These are phyloP conservation scores for Huiozyma naganishii DNA, from an alignment of 805 yeast species.

Conservation along the genomic window DNA sequence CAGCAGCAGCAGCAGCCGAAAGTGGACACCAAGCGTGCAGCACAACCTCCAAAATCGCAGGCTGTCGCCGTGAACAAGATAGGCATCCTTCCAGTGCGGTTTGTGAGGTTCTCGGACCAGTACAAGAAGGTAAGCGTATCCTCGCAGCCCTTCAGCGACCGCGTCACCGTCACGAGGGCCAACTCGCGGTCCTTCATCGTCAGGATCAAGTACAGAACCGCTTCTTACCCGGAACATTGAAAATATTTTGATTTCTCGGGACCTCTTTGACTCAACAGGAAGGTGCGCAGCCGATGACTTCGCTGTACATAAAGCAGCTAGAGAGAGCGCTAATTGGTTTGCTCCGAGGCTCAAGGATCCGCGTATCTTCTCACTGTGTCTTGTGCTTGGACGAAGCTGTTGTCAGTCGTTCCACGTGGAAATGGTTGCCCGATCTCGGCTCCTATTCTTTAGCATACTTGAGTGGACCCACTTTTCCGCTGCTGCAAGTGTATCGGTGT, in stretches of 20 bases:
- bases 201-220: constrained; percentile 10
- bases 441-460: too few species aligned
- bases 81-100: constrained; percentile 30
- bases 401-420: too few species aligned
- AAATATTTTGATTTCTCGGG: not conserved
- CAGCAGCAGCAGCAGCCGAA: constrained; percentile 2
- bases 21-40: constrained; percentile 7
- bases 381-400: too few species aligned
- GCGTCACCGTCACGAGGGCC: constrained; percentile 20
- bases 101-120: constrained; percentile 31
- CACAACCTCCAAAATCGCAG: not conserved
- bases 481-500: too few species aligned
- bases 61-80: constrained; percentile 11
- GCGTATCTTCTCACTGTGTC: too few species aligned
- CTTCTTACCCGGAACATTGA: constrained; percentile 3
- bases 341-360: too few species aligned
- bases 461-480: too few species aligned
- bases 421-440: too few species aligned
- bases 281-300: too few species aligned
- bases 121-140: constrained; percentile 32
- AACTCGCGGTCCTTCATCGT: constrained; percentile 22
- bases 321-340: too few species aligned
- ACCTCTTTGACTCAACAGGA: not conserved
- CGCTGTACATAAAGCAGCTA: too few species aligned
- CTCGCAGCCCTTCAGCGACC: constrained; percentile 31